phyloP scores from a whole-genome alignment of 2,329 filamentous ascomycete genomes.

The Penicillium fuscoglaucum region DNA sequence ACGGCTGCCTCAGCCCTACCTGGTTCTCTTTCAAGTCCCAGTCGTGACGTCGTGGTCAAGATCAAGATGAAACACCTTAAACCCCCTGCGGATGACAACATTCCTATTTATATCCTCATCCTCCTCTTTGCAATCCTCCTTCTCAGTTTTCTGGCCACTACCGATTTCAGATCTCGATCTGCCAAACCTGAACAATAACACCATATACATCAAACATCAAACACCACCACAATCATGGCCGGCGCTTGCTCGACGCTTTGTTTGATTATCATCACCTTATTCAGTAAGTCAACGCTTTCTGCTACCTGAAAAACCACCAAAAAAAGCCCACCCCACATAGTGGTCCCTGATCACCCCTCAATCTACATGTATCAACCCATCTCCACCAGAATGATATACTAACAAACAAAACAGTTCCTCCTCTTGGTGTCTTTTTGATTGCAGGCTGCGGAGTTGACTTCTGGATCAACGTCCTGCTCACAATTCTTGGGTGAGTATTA shows the following conservation, averaged over 20 bases:
- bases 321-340: too few species aligned
- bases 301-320: neutral
- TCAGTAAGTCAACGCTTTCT: conserved; percentile 41
- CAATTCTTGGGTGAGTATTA: conserved; percentile 58
- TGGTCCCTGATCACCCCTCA: neutral
- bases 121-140: conserved; percentile 30
- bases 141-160: conserved; percentile 28
- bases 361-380: neutral
- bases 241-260: conserved; percentile 41
- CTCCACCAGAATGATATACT: conserved; percentile 1
- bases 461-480: conserved; percentile 67
- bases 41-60: conserved; percentile 19
- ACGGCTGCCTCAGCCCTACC: conserved; percentile 19
- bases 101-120: conserved; percentile 30
- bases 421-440: conserved; percentile 63
- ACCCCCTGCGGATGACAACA: conserved; percentile 27
- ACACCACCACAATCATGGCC: conserved; percentile 28
- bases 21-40: neutral
- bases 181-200: conserved; percentile 8
- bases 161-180: conserved; percentile 16
- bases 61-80: conserved; percentile 30
- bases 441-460: conserved; percentile 66
- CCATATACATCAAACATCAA: neutral
- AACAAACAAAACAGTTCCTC: conserved; percentile 56
- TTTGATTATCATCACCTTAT: conserved; percentile 49